Evolutionary conservation across 176 grass and related monocot species (phyloP).

Genomic region (Oryza coarctata): DNA sequence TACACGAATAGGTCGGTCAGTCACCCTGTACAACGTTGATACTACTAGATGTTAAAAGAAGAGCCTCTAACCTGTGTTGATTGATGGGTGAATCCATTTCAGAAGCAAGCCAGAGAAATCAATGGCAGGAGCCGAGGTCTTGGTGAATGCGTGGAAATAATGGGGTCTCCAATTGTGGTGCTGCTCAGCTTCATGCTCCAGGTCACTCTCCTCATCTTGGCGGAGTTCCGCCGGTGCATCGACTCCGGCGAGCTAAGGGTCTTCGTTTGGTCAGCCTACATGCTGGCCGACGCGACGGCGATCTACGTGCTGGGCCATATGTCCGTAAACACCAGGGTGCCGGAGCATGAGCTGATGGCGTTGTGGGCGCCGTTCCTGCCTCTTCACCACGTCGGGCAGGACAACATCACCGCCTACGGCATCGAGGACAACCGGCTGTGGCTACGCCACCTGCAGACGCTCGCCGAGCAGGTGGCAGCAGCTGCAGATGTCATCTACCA

Average conservation of each 20-base stretch:
- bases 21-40: too few relatives aligned
- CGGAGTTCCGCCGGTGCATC: not conserved
- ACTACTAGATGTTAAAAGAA: too few relatives aligned
- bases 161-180: not conserved
- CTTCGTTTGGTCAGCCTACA: conserved; percentile 28
- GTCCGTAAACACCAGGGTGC: not conserved
- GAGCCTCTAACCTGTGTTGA: too few relatives aligned
- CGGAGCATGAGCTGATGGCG: not conserved
- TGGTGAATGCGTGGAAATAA: not conserved
- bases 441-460: not conserved
- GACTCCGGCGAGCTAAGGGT: not conserved
- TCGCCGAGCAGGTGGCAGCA: not conserved
- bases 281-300: conserved; percentile 36
- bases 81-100: too few relatives aligned
- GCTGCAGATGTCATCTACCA: not conserved
- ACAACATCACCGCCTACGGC: conserved; percentile 42
- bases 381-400: conserved; percentile 45
- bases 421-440: conserved; percentile 24
- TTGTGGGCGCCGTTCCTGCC: conserved; percentile 13
- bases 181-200: not conserved
- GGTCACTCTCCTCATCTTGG: not conserved
- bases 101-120: not conserved
- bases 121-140: not conserved
- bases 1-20: too few relatives aligned
- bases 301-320: conserved; percentile 36